These are phyloP conservation scores for Corymbia calophylla DNA, from an alignment of 441 rosid species.

Conservation along the genomic window DNA sequence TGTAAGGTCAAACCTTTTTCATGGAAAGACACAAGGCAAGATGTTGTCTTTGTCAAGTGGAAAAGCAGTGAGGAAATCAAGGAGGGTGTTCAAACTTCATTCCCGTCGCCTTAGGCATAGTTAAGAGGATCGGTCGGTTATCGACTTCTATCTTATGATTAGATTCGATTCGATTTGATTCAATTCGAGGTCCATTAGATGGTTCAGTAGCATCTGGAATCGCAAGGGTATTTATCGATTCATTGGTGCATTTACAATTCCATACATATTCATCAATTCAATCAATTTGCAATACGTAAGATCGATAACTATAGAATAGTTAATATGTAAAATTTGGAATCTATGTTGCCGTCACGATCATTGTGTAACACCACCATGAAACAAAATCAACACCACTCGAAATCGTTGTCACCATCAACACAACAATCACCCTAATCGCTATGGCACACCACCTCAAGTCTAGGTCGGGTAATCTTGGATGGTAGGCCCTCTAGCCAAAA, in stretches of 20 bases:
- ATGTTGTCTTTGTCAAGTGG: not conserved
- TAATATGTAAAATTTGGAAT: not conserved
- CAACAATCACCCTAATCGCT: not conserved
- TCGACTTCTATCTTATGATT: not conserved
- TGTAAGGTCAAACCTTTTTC: not conserved
- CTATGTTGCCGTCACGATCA: not conserved
- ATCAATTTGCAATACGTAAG: not conserved
- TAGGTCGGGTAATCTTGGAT: not conserved
- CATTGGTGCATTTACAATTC: not conserved
- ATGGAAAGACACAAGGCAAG: not conserved
- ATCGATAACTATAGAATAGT: not conserved
- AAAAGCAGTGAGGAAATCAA: not conserved
- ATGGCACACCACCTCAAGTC: not conserved
- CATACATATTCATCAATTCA: accelerated
- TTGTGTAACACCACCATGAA: accelerated
- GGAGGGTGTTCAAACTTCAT: not conserved
- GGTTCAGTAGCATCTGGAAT: accelerated
- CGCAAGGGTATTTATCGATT: not conserved
- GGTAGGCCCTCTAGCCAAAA: not conserved
- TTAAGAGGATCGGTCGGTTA: not conserved
- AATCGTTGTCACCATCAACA: not conserved
- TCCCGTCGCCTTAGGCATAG: not conserved
- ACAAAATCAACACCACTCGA: not conserved
- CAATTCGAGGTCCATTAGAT: not conserved
- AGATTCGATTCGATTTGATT: not conserved